Evolutionary conservation across 225 moss, liverwort and hornwort species (phyloP), one percentile per base, ranked within the genome.

Genomic region (Bryum argenteum): DNA sequence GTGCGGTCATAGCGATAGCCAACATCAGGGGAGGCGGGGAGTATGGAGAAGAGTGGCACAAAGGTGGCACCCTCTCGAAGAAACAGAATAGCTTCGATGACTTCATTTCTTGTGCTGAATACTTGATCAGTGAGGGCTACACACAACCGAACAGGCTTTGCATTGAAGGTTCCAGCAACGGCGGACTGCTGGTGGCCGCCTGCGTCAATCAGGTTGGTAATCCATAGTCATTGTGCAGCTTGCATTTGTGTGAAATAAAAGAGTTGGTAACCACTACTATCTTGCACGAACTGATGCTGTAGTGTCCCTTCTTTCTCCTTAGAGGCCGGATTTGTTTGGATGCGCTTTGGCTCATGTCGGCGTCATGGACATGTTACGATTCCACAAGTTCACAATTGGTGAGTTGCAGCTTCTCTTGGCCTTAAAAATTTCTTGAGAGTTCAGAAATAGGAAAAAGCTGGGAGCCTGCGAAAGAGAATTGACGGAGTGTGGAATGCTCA

Each of bases 351-450:
- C 93, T 47, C 93, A 96, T 69, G 95, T 96, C 58, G 95, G 95
- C 52, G 93, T 96, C 68, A 96, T 96, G 95, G 95, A 93, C 75
- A 89, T 96, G 95, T 78, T 96, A 41, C 83, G 95, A 3, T 96
- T 96, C 65, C 95, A 96, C 88, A 96, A 83, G 75, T 96, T 96
- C 65, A 96, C 93, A 37, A 96, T 93, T 41, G 95, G 94, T 95
- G 73, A 83, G 89, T 51, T 41, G 59, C 68, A 59, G 38, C 45
- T 19, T 63, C 17, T 28, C 47, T 67, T 71, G 20, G 3, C 50
- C 26, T n/a, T 33, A 6, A 33, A 33, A 33, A 6, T 33, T 33
- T 33, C 33, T 33, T 5, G 33, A 33, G 7, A 33, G 33, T 33
- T 33, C 33, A 6, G 33, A 33, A 33, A 5, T 3, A 6, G 33